Evolutionary conservation across 495 filamentous ascomycete genomes (phyloP), one percentile per base, ranked within the genome.

Genomic region (Cairneyella variabilis): DNA sequence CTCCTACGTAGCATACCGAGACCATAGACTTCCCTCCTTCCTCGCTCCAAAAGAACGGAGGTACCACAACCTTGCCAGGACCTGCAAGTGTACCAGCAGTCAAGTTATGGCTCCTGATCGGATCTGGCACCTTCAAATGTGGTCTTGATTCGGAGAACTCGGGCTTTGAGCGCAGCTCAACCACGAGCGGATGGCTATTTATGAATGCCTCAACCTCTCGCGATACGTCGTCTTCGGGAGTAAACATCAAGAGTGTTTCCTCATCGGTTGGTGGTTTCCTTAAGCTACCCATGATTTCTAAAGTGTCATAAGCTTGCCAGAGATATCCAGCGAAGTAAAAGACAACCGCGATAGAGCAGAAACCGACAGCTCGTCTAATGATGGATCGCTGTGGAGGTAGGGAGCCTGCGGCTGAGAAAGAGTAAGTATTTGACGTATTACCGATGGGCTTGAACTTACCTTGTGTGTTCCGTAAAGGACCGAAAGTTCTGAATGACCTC

Each of bases 71-170:
- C 64, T 75, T 86, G 21, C 85, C 84, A 0, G 83, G 79, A 2
- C 92, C 91, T 20, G 84, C 60, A 3, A 98, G 76, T 17, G 85
- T 85, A 1, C 92, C 91, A 21, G 78, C 89, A 0, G 91, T 97
- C 23, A 98, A 76, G 65, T 84, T 95, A 66, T 89, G 83, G 1
- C 63, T 64, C 27, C 86, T 83, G 65, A 85, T 72, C 1, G 69
- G 49, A 34, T 74, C 69, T 0, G 90, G 89, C 61, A 96, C 85
- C 66, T 90, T 92, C 59, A 96, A 69, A 65, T 96, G 88, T 18
- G 95, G 95, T 28, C 95, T 79, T 16, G 86, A 83, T 64, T 95
- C 92, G 20, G 74, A 75, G 69, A 85, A 89, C 3, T 77, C 79
- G 10, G 83, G 75, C 59, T 86, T 76, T 14, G 68, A 69, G 22